phyloP scores from a whole-genome alignment of 495 filamentous ascomycete genomes.

The Podospora sp. region DNA sequence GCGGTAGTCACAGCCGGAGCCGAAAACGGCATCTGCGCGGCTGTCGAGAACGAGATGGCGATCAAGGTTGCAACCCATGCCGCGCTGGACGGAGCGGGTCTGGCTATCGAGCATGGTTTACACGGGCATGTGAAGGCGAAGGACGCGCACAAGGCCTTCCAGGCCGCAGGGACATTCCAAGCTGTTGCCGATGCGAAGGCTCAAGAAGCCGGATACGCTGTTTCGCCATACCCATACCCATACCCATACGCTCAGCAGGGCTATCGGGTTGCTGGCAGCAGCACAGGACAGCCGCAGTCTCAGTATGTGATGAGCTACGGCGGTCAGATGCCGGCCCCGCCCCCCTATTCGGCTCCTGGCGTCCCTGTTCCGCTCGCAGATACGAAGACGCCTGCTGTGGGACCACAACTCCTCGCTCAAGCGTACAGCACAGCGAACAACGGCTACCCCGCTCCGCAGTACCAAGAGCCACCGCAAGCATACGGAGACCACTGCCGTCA shows the following conservation, averaged over 20 bases:
- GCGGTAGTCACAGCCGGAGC: constrained; percentile 26
- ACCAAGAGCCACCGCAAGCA: not conserved
- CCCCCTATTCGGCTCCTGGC: constrained; percentile 9
- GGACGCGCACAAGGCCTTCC: constrained; percentile 29
- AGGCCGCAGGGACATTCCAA: constrained; percentile 22
- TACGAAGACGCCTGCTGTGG: constrained; percentile 2
- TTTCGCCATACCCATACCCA: constrained; percentile 5
- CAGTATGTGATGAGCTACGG: constrained; percentile 7
- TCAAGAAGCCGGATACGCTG: constrained; percentile 46
- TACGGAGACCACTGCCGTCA: not conserved
- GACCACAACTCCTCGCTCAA: not conserved
- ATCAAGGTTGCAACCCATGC: constrained; percentile 31
- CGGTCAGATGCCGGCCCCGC: constrained; percentile 13
- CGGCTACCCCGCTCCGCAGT: not conserved
- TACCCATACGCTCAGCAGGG: constrained; percentile 10
- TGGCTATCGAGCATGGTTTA: constrained; percentile 30
- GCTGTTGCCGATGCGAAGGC: constrained; percentile 33
- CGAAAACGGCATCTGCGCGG: constrained; percentile 27
- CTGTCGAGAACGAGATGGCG: constrained; percentile 27
- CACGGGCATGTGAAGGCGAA: constrained; percentile 30
- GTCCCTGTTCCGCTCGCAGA: constrained; percentile 1
- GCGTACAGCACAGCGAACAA: not conserved
- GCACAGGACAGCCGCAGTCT: constrained; percentile 1
- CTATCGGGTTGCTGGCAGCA: constrained; percentile 8
- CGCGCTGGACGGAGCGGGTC: constrained; percentile 31